phyloP scores from a whole-genome alignment of 2,329 filamentous ascomycete genomes.

The Penicillium sp. region DNA sequence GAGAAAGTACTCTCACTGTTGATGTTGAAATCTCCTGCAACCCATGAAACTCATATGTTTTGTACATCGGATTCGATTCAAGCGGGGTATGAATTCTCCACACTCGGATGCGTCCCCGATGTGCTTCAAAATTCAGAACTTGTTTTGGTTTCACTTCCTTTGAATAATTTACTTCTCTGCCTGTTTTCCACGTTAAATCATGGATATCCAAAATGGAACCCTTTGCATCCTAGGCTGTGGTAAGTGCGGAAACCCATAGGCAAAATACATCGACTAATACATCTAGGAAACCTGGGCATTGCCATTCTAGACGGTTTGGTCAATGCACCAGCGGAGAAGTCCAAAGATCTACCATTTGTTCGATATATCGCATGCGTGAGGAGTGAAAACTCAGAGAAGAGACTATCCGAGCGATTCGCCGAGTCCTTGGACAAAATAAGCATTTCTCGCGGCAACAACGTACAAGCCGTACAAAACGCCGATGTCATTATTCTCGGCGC shows the following conservation, averaged over 20 bases:
- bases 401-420: slow-evolving; percentile 34
- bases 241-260: neutral
- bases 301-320: slow-evolving; percentile 39
- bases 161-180: neutral
- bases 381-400: slow-evolving; percentile 38
- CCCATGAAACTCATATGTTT: neutral
- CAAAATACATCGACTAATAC: neutral
- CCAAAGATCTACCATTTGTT: slow-evolving; percentile 23
- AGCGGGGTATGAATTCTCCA: slow-evolving; percentile 4
- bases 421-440: slow-evolving; percentile 30
- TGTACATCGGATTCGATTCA: neutral
- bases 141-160: neutral
- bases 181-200: neutral
- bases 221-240: slow-evolving; percentile 23
- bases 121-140: neutral
- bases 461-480: slow-evolving; percentile 36
- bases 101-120: slow-evolving; percentile 8
- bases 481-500: slow-evolving; percentile 49
- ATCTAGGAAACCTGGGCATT: slow-evolving; percentile 39
- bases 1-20: too few relatives aligned
- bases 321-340: slow-evolving; percentile 13
- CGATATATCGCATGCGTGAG: slow-evolving; percentile 46
- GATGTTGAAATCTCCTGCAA: neutral
- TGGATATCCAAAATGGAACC: slow-evolving; percentile 14
- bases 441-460: slow-evolving; percentile 36